Percentiles rank a stretch among this genome's conserved stretches.
Evolutionary conservation across 2,329 filamentous ascomycete species (phyloP).

Genomic region (Ustilaginoidea virens): DNA sequence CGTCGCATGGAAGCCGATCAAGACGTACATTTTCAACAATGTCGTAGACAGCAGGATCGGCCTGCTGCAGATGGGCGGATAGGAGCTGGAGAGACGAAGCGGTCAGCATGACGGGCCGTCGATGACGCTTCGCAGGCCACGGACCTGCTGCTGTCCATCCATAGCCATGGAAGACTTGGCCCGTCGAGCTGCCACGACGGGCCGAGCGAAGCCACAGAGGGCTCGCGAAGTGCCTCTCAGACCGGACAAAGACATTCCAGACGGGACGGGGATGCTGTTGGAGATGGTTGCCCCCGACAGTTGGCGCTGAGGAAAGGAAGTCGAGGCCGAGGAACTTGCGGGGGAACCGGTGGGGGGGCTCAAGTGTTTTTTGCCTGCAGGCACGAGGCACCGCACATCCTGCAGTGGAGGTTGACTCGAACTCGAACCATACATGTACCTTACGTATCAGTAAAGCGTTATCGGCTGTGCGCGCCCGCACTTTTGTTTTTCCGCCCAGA

Average conservation of each 20-base stretch:
- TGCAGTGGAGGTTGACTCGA: too few species aligned
- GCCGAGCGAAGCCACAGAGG: constrained; percentile 25
- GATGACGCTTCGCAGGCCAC: too few species aligned
- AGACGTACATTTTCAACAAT: constrained; percentile 71
- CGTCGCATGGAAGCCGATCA: background rate
- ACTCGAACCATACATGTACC: too few species aligned
- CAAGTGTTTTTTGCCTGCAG: too few species aligned
- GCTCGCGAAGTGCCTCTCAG: constrained; percentile 33
- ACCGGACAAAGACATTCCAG: constrained; percentile 34
- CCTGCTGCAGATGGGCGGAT: constrained; percentile 61
- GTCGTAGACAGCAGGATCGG: constrained; percentile 72
- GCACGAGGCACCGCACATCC: too few species aligned
- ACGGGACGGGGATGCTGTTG: too few species aligned
- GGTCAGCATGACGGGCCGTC: too few species aligned
- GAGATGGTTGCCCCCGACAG: background rate
- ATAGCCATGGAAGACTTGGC: constrained; percentile 29
- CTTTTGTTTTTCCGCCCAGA: too few species aligned
- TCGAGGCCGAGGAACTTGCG: background rate
- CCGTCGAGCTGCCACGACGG: constrained; percentile 16
- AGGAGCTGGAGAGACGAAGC: constrained; percentile 48
- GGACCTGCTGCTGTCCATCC: constrained; percentile 46
- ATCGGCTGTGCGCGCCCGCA: too few species aligned
- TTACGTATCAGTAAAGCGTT: too few species aligned
- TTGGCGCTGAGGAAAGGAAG: background rate
- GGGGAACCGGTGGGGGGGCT: too few species aligned